Evolutionary conservation across 2,329 filamentous ascomycete species (phyloP), one percentile per base, ranked within the genome.

Genomic region (Ascochyta rabiei): DNA sequence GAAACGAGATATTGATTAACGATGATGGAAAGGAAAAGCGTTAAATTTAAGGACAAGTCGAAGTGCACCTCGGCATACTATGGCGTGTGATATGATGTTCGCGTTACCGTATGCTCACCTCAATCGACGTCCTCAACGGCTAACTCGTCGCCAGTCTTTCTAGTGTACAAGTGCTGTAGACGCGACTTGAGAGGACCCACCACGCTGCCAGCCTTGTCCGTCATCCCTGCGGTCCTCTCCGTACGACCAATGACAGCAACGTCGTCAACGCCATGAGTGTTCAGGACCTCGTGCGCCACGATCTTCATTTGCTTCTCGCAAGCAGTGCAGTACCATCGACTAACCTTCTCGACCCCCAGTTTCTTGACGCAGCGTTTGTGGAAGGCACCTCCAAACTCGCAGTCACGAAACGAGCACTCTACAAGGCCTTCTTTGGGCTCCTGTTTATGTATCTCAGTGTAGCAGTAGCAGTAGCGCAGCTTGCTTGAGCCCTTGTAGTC

Each of bases 391-490:
- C 34, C n/a, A 8, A 59, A 54, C 0, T 45, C 9, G 24, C 69
- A 72, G n/a, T 60, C 35, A 2, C 30, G 28, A 37, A 63, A 59
- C 12, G 53, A 57, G 48, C 69, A 72, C 13, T 43, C 16, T 12
- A 69, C 40, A 2, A 60, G 19, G 3, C 48, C 37, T 3, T 48
- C 30, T 16, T 16, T 15, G 15, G 30, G 24, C n/a, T 24, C 19
- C 12, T 46, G 48, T 1, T 42, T 33, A 1, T 54, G 56, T 5
- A 52, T 16, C 2, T 33, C 24, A 4, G 41, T 49, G 7, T 46
- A 19, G 34, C 67, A 71, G 43, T 69, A 71, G 44, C 68, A 70
- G 45, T 69, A 70, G 40, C 67, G 70, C 1, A 68, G 53, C 30
- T 24, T 34, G 2, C n/a, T 2, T 6, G 35, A 35, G 9, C 35